These are phyloP conservation scores for Hypoxylon crocopeplum DNA, from an alignment of 495 filamentous ascomycete genomes.

Conservation along the genomic window DNA sequence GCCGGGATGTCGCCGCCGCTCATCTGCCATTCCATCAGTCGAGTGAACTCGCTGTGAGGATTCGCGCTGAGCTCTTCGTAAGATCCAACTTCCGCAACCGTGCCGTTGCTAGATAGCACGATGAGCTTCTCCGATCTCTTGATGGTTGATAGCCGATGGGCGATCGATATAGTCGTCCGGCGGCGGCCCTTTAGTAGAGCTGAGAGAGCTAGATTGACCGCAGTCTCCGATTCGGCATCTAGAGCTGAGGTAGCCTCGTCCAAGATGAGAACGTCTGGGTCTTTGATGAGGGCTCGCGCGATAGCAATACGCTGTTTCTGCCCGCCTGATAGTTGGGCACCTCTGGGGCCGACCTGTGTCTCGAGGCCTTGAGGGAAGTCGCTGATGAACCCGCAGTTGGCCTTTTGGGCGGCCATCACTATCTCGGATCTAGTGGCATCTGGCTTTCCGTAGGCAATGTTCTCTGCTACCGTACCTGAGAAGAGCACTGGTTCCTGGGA, in stretches of 20 bases:
- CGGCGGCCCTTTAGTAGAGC: conserved; percentile 76
- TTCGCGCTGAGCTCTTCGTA: conserved; percentile 78
- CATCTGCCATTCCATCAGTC: conserved; percentile 99
- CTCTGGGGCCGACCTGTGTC: conserved; percentile 89
- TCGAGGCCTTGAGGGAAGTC: conserved; percentile 97
- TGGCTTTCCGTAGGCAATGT: conserved; percentile 93
- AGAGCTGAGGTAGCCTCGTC: conserved; percentile 94
- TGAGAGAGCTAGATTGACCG: conserved; percentile 87
- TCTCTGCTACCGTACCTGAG: conserved; percentile 94
- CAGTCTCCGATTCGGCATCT: conserved; percentile 96
- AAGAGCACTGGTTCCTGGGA: conserved; percentile 96
- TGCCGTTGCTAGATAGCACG: conserved; percentile 81
- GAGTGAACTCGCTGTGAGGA: conserved; percentile 81
- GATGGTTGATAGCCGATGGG: conserved; percentile 93
- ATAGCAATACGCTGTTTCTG: conserved; percentile 99
- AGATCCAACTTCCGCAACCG: conserved; percentile 86
- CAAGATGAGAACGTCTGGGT: conserved; percentile 94
- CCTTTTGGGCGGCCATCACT: conserved; percentile 83
- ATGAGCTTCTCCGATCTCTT: conserved; percentile 93
- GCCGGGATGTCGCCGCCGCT: conserved; percentile 71
- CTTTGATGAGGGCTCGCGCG: conserved; percentile 90
- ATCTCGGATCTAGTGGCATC: conserved; percentile 80
- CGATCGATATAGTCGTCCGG: conserved; percentile 96
- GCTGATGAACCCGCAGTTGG: conserved; percentile 96
- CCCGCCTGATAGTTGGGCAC: conserved; percentile 91